Evolutionary conservation across 2,329 filamentous ascomycete genomes (phyloP).

Genomic region (Chaetomium globosum): DNA sequence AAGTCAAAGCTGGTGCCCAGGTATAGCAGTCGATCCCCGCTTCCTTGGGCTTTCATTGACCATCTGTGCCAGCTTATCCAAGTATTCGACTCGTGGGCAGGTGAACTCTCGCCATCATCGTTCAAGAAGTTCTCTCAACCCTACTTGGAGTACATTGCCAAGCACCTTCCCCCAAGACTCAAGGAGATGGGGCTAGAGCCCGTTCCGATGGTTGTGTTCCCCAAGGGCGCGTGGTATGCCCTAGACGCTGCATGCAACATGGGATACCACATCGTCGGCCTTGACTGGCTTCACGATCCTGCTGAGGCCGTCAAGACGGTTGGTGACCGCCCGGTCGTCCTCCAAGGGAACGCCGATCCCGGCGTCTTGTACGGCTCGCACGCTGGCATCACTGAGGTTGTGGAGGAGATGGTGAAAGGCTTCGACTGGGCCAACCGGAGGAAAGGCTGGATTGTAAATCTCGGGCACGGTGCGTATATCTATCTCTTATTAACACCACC

Average conservation of each 20-base stretch:
- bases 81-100: constrained; percentile 98
- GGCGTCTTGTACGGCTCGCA: constrained; percentile 86
- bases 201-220: constrained; percentile 97
- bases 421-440: constrained; percentile 75
- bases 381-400: constrained; percentile 77
- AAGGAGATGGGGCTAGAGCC: constrained; percentile 72
- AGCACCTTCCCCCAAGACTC: constrained; percentile 74
- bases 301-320: constrained; percentile 80
- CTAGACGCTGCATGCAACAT: constrained; percentile 83
- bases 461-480: constrained; percentile 78
- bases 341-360: constrained; percentile 96
- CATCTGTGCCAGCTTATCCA: constrained; percentile 68
- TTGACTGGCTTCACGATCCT: constrained; percentile 94
- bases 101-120: constrained; percentile 80
- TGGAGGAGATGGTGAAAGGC: constrained; percentile 83
- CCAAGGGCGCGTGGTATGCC: constrained; percentile 96
- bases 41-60: constrained; percentile 22
- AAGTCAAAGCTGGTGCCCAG: constrained; percentile 92
- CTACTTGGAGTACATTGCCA: constrained; percentile 80
- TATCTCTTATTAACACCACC: constrained; percentile 29
- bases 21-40: constrained; percentile 46
- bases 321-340: constrained; percentile 69
- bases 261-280: constrained; percentile 88
- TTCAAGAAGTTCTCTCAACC: constrained; percentile 87
- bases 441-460: constrained; percentile 94